Base-by-base conservation (phyloP, 169 alveolate genomes). In the Miamiensis avidus region DNA sequence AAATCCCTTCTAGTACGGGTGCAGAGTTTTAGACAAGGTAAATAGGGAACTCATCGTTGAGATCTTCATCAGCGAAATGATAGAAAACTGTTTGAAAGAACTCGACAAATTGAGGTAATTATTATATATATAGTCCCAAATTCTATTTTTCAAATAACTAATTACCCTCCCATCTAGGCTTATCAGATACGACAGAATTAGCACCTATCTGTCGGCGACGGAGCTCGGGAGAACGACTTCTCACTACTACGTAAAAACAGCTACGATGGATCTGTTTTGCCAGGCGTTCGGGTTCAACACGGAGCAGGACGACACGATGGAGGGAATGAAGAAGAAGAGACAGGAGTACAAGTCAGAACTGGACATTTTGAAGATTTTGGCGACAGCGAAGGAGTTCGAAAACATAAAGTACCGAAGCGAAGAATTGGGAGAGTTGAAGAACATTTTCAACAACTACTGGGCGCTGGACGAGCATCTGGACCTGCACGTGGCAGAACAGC, bases 221-320 rank as follows among this genome's bases (percentile, higher is more conserved):
- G 97, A 95, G 72, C 85, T 95, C 86, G 99, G 99, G 1, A 94
- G 98, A 91, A 94, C 96, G 34, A 97, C 98, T n/a, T 90, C 97
- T 77, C 94, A 95, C 85, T 97, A 95, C 83, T 97, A 97, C 81
- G 95, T 97, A 81, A 93, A 94, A 78, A 91, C 86, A 87, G 93
- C 85, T 74, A 95, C 98, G 27, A 93, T 95, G 93, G 88, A 91
- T 64, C 83, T 91, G 78, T 95, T 89, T 83, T 86, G 89, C 75
- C 87, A 91, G 33, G 81, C 78, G 25, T 74, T 92, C 4, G 84
- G 84, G 28, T 34, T 79, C 25, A 29, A 65, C 29, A 0, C 64
- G 28, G 84, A 79, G 27, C 31, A n/a, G n/a, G 76, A 49, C 30
- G 89, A 85, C 34, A 65, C 29, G 1, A 6, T 27, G n/a, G 79